Evolutionary conservation across 2,329 filamentous ascomycete genomes (phyloP).

Genomic region (Arthrobotrys musiformis): DNA sequence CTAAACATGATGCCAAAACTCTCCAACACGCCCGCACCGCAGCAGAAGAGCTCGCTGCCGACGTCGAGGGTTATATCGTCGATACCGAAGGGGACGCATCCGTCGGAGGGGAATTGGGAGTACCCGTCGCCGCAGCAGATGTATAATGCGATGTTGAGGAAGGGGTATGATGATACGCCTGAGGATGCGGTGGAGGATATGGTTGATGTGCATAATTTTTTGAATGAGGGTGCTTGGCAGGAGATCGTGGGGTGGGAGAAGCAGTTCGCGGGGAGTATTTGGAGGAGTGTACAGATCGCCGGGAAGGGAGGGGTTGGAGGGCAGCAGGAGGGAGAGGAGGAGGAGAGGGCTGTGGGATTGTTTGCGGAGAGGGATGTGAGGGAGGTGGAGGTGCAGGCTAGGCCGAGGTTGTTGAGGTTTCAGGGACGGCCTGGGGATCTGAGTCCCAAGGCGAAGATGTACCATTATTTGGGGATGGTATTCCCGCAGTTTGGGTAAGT

Average conservation of each 20-base stretch:
- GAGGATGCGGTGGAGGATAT: slow-evolving; percentile 93
- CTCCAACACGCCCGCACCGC: slow-evolving; percentile 78
- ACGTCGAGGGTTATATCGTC: slow-evolving; percentile 84
- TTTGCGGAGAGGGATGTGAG: slow-evolving; percentile 51
- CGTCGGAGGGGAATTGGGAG: slow-evolving; percentile 85
- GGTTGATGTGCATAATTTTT: slow-evolving; percentile 97
- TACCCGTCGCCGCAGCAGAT: slow-evolving; percentile 99
- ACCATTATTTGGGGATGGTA: slow-evolving; percentile 80
- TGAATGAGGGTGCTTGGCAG: slow-evolving; percentile 96
- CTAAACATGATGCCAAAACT: slow-evolving; percentile 94
- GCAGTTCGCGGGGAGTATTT: slow-evolving; percentile 79
- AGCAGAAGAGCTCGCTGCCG: slow-evolving; percentile 79
- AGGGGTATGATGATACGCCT: slow-evolving; percentile 94
- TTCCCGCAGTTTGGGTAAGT: slow-evolving; percentile 84
- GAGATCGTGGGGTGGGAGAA: slow-evolving; percentile 96
- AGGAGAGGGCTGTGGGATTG: slow-evolving; percentile 67
- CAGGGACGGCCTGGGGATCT: slow-evolving; percentile 87
- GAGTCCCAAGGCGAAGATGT: slow-evolving; percentile 88
- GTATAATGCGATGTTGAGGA: slow-evolving; percentile 97
- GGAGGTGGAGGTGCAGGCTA: slow-evolving; percentile 61
- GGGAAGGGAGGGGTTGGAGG: slow-evolving; percentile 71
- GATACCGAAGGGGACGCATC: slow-evolving; percentile 79
- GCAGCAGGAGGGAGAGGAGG: slow-evolving; percentile 68
- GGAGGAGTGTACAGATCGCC: slow-evolving; percentile 78
- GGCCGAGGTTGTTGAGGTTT: slow-evolving; percentile 84